Conservation (phyloP, 768 basidiomycete genomes). For the Podaxis carcinomalis region DNA sequence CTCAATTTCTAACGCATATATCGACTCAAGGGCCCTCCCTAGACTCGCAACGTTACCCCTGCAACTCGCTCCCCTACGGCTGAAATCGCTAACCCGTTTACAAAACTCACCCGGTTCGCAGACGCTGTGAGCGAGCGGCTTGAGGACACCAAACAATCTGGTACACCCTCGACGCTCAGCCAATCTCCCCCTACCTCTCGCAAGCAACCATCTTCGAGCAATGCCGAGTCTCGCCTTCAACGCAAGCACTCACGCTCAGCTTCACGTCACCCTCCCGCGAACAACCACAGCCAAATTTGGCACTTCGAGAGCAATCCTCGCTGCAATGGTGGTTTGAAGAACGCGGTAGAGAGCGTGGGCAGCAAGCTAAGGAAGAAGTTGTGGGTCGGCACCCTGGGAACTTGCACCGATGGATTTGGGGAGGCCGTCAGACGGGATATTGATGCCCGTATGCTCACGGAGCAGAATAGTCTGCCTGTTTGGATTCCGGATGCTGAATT, state of each 20-base stretch:
- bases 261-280: slow-evolving; percentile 36
- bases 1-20: background rate
- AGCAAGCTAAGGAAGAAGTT: slow-evolving; percentile 44
- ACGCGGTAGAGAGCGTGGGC: slow-evolving; percentile 69
- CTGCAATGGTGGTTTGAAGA: slow-evolving; percentile 81
- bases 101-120: slow-evolving; percentile 38
- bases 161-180: slow-evolving; percentile 3
- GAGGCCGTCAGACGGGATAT: slow-evolving; percentile 53
- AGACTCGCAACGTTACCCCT: slow-evolving; percentile 39
- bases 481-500: slow-evolving; percentile 85
- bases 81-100: slow-evolving; percentile 57
- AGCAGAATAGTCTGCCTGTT: slow-evolving; percentile 44
- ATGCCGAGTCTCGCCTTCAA: slow-evolving; percentile 41
- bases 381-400: slow-evolving; percentile 74
- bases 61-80: slow-evolving; percentile 31
- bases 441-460: slow-evolving; percentile 43
- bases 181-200: slow-evolving; percentile 24
- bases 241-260: slow-evolving; percentile 52
- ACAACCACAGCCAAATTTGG: slow-evolving; percentile 27
- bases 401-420: slow-evolving; percentile 59
- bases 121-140: slow-evolving; percentile 17
- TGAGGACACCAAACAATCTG: background rate
- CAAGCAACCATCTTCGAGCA: slow-evolving; percentile 46
- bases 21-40: slow-evolving; percentile 18
- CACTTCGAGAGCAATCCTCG: slow-evolving; percentile 58